These are phyloP conservation scores for Ceratorhiza oryzae-sativae DNA, from an alignment of 1,284 basidiomycete species.

Conservation along the genomic window DNA sequence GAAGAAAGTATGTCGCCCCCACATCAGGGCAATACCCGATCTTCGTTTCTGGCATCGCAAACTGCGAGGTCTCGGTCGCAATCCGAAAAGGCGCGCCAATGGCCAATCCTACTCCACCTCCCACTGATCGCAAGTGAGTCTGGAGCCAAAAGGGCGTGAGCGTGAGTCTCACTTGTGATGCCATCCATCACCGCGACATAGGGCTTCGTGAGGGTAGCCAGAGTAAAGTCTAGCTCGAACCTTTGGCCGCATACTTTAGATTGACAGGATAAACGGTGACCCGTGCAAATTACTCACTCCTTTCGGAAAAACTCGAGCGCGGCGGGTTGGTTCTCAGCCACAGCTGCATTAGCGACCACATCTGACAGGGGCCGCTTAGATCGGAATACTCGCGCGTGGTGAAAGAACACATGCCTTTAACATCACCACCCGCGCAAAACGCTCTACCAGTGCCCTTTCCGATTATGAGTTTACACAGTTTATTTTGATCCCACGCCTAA, in stretches of 20 bases:
- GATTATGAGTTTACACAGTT: conserved; percentile 78
- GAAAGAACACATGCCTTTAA: conserved; percentile 66
- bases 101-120: conserved; percentile 92
- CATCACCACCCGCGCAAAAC: conserved; percentile 96
- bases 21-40: conserved; percentile 88
- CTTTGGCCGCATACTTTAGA: conserved; percentile 52
- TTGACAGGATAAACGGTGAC: conserved; percentile 19
- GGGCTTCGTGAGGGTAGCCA: conserved; percentile 82
- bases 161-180: conserved; percentile 74
- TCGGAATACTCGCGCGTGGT: neutral
- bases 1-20: conserved; percentile 89
- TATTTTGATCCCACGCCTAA: conserved; percentile 82
- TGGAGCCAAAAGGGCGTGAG: conserved; percentile 29
- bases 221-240: conserved; percentile 87
- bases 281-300: conserved; percentile 65
- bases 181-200: conserved; percentile 93
- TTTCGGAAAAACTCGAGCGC: conserved; percentile 88
- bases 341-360: conserved; percentile 61
- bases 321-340: conserved; percentile 60
- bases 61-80: conserved; percentile 90
- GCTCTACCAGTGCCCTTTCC: conserved; percentile 80
- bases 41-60: conserved; percentile 98
- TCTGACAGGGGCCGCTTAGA: conserved; percentile 52
- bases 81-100: conserved; percentile 91
- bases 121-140: conserved; percentile 66